Evolutionary conservation across 306 rosid species (phyloP).

Genomic region (Alnus rubra): DNA sequence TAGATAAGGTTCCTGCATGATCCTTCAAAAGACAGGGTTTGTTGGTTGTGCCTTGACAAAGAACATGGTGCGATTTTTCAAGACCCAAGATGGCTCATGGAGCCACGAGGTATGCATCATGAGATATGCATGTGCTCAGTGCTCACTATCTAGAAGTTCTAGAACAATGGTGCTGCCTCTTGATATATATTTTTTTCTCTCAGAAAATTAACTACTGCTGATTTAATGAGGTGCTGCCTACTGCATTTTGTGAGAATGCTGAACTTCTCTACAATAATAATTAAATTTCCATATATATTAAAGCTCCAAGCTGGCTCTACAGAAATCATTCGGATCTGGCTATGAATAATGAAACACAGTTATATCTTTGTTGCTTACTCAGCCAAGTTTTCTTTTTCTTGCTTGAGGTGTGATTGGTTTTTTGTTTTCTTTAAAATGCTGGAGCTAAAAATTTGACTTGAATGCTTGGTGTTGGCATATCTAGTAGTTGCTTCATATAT

Average conservation of each 20-base stretch:
- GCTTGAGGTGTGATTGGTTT: background rate
- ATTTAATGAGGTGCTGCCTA: background rate
- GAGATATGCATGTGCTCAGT: background rate
- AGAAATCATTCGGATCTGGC: background rate
- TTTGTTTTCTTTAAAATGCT: background rate
- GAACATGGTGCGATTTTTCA: too few species aligned
- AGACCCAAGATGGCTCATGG: too few species aligned
- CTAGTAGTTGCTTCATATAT: too few species aligned
- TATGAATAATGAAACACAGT: background rate
- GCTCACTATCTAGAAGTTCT: background rate
- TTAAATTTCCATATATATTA: background rate
- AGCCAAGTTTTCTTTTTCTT: background rate
- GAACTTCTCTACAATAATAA: background rate
- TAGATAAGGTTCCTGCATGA: too few species aligned
- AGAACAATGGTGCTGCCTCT: background rate
- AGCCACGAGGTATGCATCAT: background rate
- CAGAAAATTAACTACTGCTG: background rate
- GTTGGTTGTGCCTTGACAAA: too few species aligned
- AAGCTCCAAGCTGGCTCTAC: background rate
- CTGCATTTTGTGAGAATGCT: background rate
- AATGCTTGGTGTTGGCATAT: too few species aligned
- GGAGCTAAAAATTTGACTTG: too few species aligned
- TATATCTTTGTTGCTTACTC: background rate
- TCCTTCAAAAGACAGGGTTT: too few species aligned
- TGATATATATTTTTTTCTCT: background rate